These are phyloP conservation scores for Obelidium mucronatum DNA, from an alignment of 192 early-diverging fungal species.

Conservation along the genomic window DNA sequence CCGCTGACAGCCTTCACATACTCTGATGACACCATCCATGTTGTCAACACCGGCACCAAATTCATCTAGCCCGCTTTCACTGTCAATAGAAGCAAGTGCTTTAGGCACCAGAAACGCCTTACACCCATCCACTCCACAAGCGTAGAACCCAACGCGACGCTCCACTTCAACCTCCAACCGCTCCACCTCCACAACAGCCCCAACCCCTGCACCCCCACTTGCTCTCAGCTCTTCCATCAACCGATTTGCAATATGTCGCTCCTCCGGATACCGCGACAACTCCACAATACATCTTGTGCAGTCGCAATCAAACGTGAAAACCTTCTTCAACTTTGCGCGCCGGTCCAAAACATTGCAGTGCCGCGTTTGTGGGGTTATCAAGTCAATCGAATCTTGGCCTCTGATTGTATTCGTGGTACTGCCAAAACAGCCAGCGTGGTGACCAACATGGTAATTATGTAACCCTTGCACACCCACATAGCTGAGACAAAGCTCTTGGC, in stretches of 20 bases:
- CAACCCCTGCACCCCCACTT: not conserved
- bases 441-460: not conserved
- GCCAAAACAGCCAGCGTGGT: not conserved
- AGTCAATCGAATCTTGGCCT: constrained; percentile 2
- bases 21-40: not conserved
- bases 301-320: constrained; percentile 54
- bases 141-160: not conserved
- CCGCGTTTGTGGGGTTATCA: not conserved
- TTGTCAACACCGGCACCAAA: not conserved
- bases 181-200: not conserved
- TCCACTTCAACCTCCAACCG: not conserved
- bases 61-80: not conserved
- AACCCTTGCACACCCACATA: constrained; percentile 42
- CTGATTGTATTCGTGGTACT: not conserved
- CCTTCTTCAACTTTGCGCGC: constrained; percentile 31
- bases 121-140: not conserved
- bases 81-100: not conserved
- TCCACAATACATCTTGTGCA: constrained; percentile 48
- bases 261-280: not conserved
- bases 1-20: not conserved
- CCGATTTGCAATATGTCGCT: too few relatives aligned
- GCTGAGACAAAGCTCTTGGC: constrained; percentile 47
- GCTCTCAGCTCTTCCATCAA: too few relatives aligned
- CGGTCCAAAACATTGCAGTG: constrained; percentile 13
- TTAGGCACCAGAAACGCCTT: constrained; percentile 6